Percentiles rank a stretch among this genome's conserved stretches.
Evolutionary conservation across 2,329 filamentous ascomycete species (phyloP).

Genomic region (Botrytis aclada): DNA sequence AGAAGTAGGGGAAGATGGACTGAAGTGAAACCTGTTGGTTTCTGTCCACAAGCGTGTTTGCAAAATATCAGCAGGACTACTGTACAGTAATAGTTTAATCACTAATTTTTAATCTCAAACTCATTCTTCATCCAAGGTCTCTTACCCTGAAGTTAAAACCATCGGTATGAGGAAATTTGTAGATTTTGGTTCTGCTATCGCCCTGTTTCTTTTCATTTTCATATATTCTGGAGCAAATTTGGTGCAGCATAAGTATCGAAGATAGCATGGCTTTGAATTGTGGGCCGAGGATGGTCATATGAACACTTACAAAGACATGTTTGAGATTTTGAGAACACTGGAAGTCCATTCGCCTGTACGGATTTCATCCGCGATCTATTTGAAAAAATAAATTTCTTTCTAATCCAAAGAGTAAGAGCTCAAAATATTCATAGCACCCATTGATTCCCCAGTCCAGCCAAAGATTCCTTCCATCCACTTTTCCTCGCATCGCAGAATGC

Average conservation of each 20-base stretch:
- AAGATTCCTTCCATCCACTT: slow-evolving; percentile 7
- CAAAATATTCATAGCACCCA: slow-evolving; percentile 2
- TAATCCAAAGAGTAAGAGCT: not conserved
- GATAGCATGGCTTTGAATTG: not conserved
- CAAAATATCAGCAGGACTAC: not conserved
- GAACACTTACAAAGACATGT: not conserved
- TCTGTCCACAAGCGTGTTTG: not conserved
- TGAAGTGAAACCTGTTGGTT: not conserved
- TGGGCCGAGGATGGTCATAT: not conserved
- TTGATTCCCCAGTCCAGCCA: not conserved
- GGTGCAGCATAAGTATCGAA: not conserved
- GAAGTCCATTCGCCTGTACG: not conserved
- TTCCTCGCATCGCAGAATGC: slow-evolving; percentile 1
- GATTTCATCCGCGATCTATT: not conserved
- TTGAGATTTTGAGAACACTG: not conserved
- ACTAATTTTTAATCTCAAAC: not conserved
- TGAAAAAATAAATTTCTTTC: slow-evolving; percentile 7
- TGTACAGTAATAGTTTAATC: not conserved
- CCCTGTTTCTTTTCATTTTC: not conserved
- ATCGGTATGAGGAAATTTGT: not conserved
- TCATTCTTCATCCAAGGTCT: not conserved
- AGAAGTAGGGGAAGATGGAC: not conserved
- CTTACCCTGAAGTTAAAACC: not conserved
- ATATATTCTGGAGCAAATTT: not conserved
- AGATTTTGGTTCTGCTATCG: not conserved